Conservation (phyloP, 192 early-diverging fungal species). For the Umbelopsis isabellina region DNA sequence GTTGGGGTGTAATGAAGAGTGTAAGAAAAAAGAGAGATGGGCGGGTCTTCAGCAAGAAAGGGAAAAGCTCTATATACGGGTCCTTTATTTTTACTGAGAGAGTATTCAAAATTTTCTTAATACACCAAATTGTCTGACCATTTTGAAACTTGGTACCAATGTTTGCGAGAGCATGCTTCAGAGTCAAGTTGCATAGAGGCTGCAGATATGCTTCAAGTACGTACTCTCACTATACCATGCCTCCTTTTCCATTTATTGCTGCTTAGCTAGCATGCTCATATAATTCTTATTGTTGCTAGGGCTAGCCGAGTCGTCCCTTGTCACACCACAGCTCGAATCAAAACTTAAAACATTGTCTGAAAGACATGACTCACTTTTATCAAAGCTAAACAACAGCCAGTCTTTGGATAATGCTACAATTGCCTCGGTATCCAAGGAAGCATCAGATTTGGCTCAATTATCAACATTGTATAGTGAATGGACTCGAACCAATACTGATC, state of each 20-base stretch:
- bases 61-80: not conserved
- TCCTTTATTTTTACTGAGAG: not conserved
- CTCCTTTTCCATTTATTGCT: not conserved
- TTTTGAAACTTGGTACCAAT: not conserved
- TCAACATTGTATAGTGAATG: conserved; percentile 33
- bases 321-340: conserved; percentile 29
- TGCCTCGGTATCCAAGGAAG: conserved; percentile 28
- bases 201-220: conserved; percentile 1
- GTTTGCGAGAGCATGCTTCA: conserved; percentile 7
- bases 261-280: not conserved
- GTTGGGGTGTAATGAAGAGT: not conserved
- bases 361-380: conserved; percentile 31
- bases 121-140: too few relatives aligned
- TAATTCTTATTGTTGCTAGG: not conserved
- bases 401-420: conserved; percentile 17
- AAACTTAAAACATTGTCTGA: conserved; percentile 27
- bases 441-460: conserved; percentile 15
- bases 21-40: not conserved
- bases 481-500: conserved; percentile 21
- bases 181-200: not conserved
- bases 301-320: conserved; percentile 21
- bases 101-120: conserved; percentile 11
- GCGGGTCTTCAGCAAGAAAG: not conserved
- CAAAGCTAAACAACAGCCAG: conserved; percentile 27
- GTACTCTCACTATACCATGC: not conserved